phyloP scores from a whole-genome alignment of 1,284 basidiomycete species.

The Pterulicium gracile region DNA sequence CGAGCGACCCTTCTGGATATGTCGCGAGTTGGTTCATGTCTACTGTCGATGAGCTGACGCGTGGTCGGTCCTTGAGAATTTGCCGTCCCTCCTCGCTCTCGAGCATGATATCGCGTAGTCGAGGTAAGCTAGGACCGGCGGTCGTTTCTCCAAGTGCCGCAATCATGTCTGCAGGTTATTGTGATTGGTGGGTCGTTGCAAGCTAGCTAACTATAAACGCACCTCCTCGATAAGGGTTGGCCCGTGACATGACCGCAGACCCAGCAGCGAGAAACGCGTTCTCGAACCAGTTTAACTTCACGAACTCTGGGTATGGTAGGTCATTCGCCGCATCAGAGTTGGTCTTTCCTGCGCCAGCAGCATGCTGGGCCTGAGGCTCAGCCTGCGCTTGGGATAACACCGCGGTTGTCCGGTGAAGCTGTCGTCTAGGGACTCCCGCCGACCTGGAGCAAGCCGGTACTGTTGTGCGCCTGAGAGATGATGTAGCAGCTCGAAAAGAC shows the following conservation, averaged over 20 bases:
- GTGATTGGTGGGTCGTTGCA: background rate
- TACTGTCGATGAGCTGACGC: slow-evolving; percentile 71
- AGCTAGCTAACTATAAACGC: slow-evolving; percentile 21
- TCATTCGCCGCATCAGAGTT: too few relatives aligned
- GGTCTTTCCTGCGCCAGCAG: too few relatives aligned
- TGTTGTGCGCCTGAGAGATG: too few relatives aligned
- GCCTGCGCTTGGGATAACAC: too few relatives aligned
- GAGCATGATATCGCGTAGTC: slow-evolving; percentile 74
- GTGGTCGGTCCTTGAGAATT: slow-evolving; percentile 77
- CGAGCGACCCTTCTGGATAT: slow-evolving; percentile 77
- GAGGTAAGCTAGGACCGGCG: slow-evolving; percentile 72
- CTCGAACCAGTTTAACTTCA: slow-evolving; percentile 74
- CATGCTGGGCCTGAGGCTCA: too few relatives aligned
- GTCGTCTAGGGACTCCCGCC: too few relatives aligned
- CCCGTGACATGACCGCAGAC: slow-evolving; percentile 75
- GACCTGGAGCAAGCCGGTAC: too few relatives aligned
- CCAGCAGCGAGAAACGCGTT: slow-evolving; percentile 81
- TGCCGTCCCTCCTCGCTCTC: slow-evolving; percentile 70
- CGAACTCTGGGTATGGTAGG: slow-evolving; percentile 60
- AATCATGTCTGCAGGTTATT: slow-evolving; percentile 66
- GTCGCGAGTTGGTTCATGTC: slow-evolving; percentile 58
- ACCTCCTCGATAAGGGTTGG: slow-evolving; percentile 82
- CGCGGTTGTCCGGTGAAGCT: too few relatives aligned
- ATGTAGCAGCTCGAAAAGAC: too few relatives aligned
- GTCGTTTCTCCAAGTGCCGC: slow-evolving; percentile 89